Base-by-base conservation (phyloP, 768 basidiomycete genomes). In the Gloeostereum incarnatum region DNA sequence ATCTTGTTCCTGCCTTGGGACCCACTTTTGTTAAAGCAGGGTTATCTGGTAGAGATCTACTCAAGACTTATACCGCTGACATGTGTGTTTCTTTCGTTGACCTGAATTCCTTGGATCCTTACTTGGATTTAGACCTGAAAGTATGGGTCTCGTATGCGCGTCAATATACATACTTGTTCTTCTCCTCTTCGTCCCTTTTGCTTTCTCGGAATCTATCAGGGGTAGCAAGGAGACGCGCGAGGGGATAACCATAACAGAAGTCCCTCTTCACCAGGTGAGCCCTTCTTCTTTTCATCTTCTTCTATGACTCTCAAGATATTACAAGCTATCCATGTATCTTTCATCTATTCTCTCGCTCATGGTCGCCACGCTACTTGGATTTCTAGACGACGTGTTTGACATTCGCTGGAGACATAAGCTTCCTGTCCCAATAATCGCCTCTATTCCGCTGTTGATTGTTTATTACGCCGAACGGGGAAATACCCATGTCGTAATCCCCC, bases 381-480 rank as follows among this genome's bases (percentile, higher is more conserved):
- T 99, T 55, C 67, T 97, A 31, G 96, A 99, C 51, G 96, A 99
- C 58, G 74, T 98, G 3, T 99, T 98, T 49, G 96, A 99, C 56
- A 97, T 99, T 47, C 80, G 96, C 13, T 99, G 96, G 96, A 65
- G 96, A 41, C 91, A 98, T 61, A 99, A 99, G 57, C 63, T 99
- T 9, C 96, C 96, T 0, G 93, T 99, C 38, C 96, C 96, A 0
- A 75, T 99, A 53, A 86, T 99, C 44, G 94, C 91, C 0, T 87
- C 88, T 16, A 86, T 99, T 11, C 96, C 96, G 2, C 72, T 98
- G 14, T 68, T 99, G 18, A 82, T 98, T 65, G 94, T 97, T 6
- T 99, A 98, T 60, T 94, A 87, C 57, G 90, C 96, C 2, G 94
- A 94, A 50, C 75, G 76, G 7, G 96, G 96, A 6, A 81, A 92